Conservation (phyloP, 1,139 yeast genomes). For the Magnusiomyces paraingens region DNA sequence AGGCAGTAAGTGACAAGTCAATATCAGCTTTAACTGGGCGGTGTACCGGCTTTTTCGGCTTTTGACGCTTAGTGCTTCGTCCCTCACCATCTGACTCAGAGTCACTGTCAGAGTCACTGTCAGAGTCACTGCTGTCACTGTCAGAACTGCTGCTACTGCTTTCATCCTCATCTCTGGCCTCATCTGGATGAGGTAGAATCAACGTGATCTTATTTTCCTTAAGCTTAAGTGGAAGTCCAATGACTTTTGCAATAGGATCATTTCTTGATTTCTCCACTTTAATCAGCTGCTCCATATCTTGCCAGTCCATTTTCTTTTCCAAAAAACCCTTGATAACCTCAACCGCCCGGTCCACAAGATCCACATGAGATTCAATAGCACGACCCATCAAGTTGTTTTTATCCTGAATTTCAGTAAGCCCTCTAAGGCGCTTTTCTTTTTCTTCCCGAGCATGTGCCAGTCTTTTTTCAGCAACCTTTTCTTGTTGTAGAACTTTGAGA, state of each 20-base stretch:
- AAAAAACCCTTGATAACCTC: constrained; percentile 58
- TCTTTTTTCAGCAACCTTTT: constrained; percentile 65
- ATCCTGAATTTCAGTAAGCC: constrained; percentile 58
- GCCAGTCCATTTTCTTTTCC: constrained; percentile 93
- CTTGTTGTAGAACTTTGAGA: constrained; percentile 66
- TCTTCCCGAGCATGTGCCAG: constrained; percentile 70
- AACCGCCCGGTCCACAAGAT: constrained; percentile 65
- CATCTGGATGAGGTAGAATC: constrained; percentile 46
- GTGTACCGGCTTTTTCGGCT: constrained; percentile 6
- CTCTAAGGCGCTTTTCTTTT: constrained; percentile 62
- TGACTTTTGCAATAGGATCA: constrained; percentile 55
- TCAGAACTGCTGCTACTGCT: constrained; percentile 18
- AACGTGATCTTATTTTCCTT: constrained; percentile 62
- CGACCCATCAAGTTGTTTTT: constrained; percentile 64
- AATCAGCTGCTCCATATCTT: constrained; percentile 72
- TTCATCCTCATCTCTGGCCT: constrained; percentile 29
- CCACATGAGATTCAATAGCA: constrained; percentile 62
- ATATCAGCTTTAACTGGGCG: constrained; percentile 50
- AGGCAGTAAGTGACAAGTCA: constrained; percentile 67
- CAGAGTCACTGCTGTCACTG: constrained; percentile 29
- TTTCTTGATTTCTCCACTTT: constrained; percentile 62
- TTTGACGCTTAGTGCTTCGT: constrained; percentile 19
- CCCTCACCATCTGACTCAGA: constrained; percentile 32
- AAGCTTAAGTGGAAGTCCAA: constrained; percentile 65
- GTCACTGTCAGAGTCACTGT: constrained; percentile 33